Conservation (phyloP, 2,329 filamentous ascomycete genomes). For the Aciculosporium take region DNA sequence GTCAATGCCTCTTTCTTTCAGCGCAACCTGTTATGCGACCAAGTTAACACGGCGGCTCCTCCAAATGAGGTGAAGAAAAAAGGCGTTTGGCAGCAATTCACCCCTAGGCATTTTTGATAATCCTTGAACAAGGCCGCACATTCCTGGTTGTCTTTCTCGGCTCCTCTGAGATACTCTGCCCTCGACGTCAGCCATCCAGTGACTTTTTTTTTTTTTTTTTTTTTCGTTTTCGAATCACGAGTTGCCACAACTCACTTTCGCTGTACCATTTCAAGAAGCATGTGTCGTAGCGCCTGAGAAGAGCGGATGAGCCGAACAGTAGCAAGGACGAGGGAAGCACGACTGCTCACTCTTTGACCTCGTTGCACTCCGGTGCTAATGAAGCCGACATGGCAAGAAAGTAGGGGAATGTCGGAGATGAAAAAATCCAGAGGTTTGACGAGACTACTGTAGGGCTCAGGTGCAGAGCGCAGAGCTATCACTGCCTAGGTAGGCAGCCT, state of each 20-base stretch:
- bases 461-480: not conserved
- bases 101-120: constrained; percentile 75
- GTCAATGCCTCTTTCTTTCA: constrained; percentile 85
- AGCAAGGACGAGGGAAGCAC: not conserved
- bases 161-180: constrained; percentile 77
- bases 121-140: constrained; percentile 76
- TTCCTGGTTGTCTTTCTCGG: constrained; percentile 66
- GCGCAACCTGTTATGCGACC: constrained; percentile 45
- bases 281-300: constrained; percentile 71
- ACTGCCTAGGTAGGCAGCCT: no score
- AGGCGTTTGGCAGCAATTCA: constrained; percentile 21
- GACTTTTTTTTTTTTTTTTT: no score
- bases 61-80: not conserved
- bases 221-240: not conserved
- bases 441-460: not conserved
- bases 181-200: not conserved
- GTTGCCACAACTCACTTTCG: constrained; percentile 54
- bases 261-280: constrained; percentile 99
- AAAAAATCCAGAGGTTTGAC: not conserved
- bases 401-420: not conserved
- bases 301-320: constrained; percentile 1
- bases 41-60: constrained; percentile 1
- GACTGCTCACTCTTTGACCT: constrained; percentile 71
- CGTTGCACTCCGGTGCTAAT: constrained; percentile 85
- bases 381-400: constrained; percentile 62